Evolutionary conservation across 345 rosid genomes (phyloP).

Genomic region (Limnanthes douglasii): DNA sequence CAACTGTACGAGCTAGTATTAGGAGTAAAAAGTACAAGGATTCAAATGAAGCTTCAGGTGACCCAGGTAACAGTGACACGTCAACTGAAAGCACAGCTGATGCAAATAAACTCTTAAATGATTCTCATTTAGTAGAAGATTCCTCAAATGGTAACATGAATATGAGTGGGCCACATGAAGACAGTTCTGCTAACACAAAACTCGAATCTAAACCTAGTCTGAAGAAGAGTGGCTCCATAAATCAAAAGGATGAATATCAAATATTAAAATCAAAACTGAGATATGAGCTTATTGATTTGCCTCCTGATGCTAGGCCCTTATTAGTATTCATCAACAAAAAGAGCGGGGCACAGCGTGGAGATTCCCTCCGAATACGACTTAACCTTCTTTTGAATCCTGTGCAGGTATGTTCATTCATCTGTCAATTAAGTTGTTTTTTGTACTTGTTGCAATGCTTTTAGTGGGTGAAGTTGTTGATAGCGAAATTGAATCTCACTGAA

Average conservation of each 20-base stretch:
- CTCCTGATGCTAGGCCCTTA: conserved; percentile 72
- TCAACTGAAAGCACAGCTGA: conserved; percentile 52
- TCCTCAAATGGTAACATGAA: conserved; percentile 24
- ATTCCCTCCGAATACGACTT: conserved; percentile 54
- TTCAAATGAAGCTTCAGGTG: conserved; percentile 40
- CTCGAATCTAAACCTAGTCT: conserved; percentile 33
- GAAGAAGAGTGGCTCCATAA: conserved; percentile 48
- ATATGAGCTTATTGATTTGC: conserved; percentile 64
- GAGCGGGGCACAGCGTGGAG: conserved; percentile 84
- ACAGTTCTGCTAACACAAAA: conserved; percentile 29
- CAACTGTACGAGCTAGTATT: conserved; percentile 87
- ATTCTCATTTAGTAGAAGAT: conserved; percentile 30
- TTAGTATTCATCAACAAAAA: conserved; percentile 82
- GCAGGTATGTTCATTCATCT: too few species aligned
- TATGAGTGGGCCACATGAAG: conserved; percentile 16
- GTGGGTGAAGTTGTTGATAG: too few species aligned
- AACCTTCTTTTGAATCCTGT: conserved; percentile 80
- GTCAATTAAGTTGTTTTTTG: conserved; percentile 5
- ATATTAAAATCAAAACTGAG: conserved; percentile 49
- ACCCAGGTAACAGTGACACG: conserved; percentile 38
- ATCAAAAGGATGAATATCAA: conserved; percentile 69
- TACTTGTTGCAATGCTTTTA: neutral
- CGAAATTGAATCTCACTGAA: too few species aligned
- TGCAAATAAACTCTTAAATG: conserved; percentile 24
- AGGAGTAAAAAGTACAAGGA: conserved; percentile 75